phyloP scores from a whole-genome alignment of 768 basidiomycete species.

The Omphalotus guepiniiformis region DNA sequence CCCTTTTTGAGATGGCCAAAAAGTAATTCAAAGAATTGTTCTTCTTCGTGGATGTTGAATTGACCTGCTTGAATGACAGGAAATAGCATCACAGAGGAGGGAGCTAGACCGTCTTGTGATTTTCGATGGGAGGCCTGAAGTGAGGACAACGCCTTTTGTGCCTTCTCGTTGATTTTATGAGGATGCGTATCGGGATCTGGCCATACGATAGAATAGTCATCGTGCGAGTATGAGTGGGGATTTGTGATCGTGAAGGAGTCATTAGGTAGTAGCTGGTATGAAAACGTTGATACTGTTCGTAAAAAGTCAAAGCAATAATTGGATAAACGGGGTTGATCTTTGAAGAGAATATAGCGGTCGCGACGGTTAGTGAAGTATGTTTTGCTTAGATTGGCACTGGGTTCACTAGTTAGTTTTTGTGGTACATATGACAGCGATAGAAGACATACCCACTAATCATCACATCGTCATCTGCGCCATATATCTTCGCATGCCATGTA shows the following conservation, averaged over 20 bases:
- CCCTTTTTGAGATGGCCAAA: slow-evolving; percentile 43
- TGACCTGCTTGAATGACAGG: slow-evolving; percentile 91
- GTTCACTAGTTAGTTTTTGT: neutral
- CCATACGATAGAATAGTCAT: slow-evolving; percentile 62
- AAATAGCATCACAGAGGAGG: slow-evolving; percentile 49
- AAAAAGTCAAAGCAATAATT: slow-evolving; percentile 85
- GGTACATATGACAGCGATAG: neutral
- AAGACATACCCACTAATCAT: slow-evolving; percentile 81
- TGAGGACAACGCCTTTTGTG: slow-evolving; percentile 46
- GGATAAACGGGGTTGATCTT: slow-evolving; percentile 54
- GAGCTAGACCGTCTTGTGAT: slow-evolving; percentile 12
- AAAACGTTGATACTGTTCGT: slow-evolving; percentile 61
- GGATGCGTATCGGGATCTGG: slow-evolving; percentile 61
- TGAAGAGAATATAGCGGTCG: slow-evolving; percentile 87
- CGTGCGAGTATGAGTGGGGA: slow-evolving; percentile 28
- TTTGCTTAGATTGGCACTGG: slow-evolving; percentile 86
- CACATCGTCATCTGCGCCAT: slow-evolving; percentile 89
- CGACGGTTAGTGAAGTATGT: slow-evolving; percentile 95
- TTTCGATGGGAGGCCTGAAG: slow-evolving; percentile 48
- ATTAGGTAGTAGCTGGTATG: slow-evolving; percentile 50
- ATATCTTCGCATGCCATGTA: slow-evolving; percentile 96
- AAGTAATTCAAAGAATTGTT: slow-evolving; percentile 51
- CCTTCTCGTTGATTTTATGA: slow-evolving; percentile 61
- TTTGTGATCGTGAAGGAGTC: slow-evolving; percentile 1
- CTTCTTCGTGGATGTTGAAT: slow-evolving; percentile 84